Base-by-base conservation (phyloP, 225 moss, liverwort and hornwort genomes). In the Marchantia polymorpha region DNA sequence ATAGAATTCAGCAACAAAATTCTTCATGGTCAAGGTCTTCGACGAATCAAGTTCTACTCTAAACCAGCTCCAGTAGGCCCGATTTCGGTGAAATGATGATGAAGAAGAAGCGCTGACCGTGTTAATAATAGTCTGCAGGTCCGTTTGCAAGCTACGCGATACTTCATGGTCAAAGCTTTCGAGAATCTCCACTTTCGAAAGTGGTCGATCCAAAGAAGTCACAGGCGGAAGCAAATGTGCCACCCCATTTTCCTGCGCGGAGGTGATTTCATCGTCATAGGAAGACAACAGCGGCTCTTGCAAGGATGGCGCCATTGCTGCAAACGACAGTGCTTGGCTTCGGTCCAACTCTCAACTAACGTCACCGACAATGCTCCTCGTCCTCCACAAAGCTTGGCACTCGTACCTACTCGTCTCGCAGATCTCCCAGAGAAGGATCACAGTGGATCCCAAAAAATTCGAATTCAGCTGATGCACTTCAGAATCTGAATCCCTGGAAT, bases 61-160 rank as follows among this genome's bases (percentile, higher is more conserved):
- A 58, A 26, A n/a, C 14, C 46, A 60, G 63, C 22, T 16, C 6
- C 39, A 6, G 0, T 8, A 48, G 39, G 39, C 2, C 53, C 54
- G 16, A 79, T 20, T 39, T 39, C 5, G 5, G 39, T 30, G 31
- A 30, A 60, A 39, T 31, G 3, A 15, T 0, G 5, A 55, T 22
- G 69, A 46, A 0, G 19, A 46, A 55, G 17, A 69, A 74, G 39
- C 26, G 25, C 81, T 54, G 17, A 85, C 85, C 69, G 81, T 83
- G 74, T 83, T 86, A 31, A 86, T 74, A 8, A 86, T 73, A 22
- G 86, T 86, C 52, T 86, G 86, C 3, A 74, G 52, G 27, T 86
- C 86, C n/a, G 80, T 80, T 78, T 86, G 86, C 46, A 86, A 71
- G 13, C 49, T 46, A 59, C 74, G 49, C 22, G 59, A 64, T 69